Evolutionary conservation across 2,329 filamentous ascomycete species (phyloP), one percentile per base, ranked within the genome.

Genomic region (Calonectria pteridis): DNA sequence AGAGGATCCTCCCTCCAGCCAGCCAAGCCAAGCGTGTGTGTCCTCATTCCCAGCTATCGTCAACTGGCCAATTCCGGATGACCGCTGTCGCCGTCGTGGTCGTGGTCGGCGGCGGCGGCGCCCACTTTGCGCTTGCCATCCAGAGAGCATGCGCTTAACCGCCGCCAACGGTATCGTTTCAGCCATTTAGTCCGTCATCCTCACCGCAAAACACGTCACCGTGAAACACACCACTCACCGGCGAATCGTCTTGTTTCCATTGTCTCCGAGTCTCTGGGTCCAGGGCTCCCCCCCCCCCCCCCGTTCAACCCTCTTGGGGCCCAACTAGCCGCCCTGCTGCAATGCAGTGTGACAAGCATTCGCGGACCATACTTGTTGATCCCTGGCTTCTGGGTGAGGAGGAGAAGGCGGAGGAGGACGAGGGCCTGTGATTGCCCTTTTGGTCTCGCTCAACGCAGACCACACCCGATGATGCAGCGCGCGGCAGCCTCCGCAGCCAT

Each of bases 151-250:
- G 63, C 50, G 65, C 71, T 69, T 69, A 72, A 58, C 63, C 46
- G 26, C 67, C 40, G 62, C 67, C 69, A 73, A 50, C 67, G 40
- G 26, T 67, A 43, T 72, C 67, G 63, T 73, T 74, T 71, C 73
- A 73, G 64, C 59, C 73, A 71, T 53, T 71, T 64, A 70, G 67
- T 73, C 62, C 59, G 67, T 70, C 72, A 76, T 71, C 59, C 71
- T 70, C 72, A 76, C 72, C 67, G 71, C 69, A 71, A 77, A 77
- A 72, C 76, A 79, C 78, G 77, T 80, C 77, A 80, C 75, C 72
- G 74, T 79, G 77, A 80, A 77, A 75, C 73, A 75, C 73, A 66
- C 63, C 40, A 58, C 73, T 76, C 74, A 71, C 73, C 73, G 78
- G 72, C 74, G 67, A 75, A 72, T 73, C 66, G 71, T 73, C 71